Percentiles rank a stretch among this genome's conserved stretches.
Conservation (phyloP, 2,329 filamentous ascomycete species). For the Aspergillus sp. region DNA sequence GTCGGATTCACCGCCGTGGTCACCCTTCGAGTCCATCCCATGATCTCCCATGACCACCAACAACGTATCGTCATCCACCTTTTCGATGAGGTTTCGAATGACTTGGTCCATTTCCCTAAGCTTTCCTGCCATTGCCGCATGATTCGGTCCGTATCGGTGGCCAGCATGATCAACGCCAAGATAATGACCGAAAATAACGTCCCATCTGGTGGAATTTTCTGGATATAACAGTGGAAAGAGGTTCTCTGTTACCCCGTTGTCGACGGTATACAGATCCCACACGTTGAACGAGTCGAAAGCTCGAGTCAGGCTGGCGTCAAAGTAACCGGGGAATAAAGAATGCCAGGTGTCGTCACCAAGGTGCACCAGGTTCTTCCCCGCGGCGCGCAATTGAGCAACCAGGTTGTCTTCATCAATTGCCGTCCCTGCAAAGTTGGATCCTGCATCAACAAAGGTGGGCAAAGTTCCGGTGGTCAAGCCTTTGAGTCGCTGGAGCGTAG, state of each 20-base stretch:
- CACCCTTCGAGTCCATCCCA: slow-evolving; percentile 94
- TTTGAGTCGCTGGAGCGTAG: slow-evolving; percentile 85
- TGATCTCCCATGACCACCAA: slow-evolving; percentile 98
- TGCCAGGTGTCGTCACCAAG: slow-evolving; percentile 98
- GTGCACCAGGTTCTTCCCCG: slow-evolving; percentile 74
- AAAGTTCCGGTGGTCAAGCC: slow-evolving; percentile 90
- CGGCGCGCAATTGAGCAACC: slow-evolving; percentile 54
- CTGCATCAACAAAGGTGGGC: slow-evolving; percentile 87
- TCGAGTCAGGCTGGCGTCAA: slow-evolving; percentile 73
- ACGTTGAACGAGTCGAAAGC: slow-evolving; percentile 98
- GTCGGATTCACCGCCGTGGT: slow-evolving; percentile 96
- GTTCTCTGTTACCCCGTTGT: slow-evolving; percentile 88
- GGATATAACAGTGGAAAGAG: slow-evolving; percentile 66
- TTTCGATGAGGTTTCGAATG: slow-evolving; percentile 60
- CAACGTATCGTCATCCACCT: slow-evolving; percentile 75
- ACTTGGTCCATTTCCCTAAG: slow-evolving; percentile 83
- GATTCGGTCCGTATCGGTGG: slow-evolving; percentile 88
- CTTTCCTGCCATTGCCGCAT: slow-evolving; percentile 85
- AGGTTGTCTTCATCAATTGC: slow-evolving; percentile 90
- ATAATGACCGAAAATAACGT: slow-evolving; percentile 89
- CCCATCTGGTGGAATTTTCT: slow-evolving; percentile 64
- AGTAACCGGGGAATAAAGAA: slow-evolving; percentile 85
- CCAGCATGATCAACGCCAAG: slow-evolving; percentile 95
- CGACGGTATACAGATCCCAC: slow-evolving; percentile 93
- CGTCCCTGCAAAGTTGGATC: slow-evolving; percentile 90